Evolutionary conservation across 1,139 yeast species (phyloP), one percentile per base, ranked within the genome.

Genomic region (Diutina mesorugosa): DNA sequence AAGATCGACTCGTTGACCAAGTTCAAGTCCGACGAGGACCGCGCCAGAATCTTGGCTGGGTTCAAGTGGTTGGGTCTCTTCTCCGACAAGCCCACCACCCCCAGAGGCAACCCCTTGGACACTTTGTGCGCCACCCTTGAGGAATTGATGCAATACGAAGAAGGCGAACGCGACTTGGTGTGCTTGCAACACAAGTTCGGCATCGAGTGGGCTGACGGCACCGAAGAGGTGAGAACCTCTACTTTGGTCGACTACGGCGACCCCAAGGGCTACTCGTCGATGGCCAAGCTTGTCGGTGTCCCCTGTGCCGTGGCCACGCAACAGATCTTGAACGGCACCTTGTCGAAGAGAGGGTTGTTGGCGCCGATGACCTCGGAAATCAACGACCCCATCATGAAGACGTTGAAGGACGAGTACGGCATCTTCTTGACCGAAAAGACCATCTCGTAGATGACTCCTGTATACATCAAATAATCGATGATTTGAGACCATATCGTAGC

Each of bases 261-360:
- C 65, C 90, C 90, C 66, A 83, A 87, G 59, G 97, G 98, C 59
- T 93, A 91, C 83, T 87, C 97, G 53, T 91, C 98, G 55, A 93
- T 93, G 99, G 99, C 99, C 64, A 91, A 93, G 71, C 81, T 90
- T 64, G 99, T 93, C 59, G 99, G 99, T 77, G 95, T 90, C 63
- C 99, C 99, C 63, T 93, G 97, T 74, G 97, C 97, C 59, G 96
- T 93, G 70, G 99, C 98, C 50, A 80, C 87, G 61, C 84, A 84
- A 76, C 87, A 88, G 73, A 88, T 93, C 63, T 80, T 93, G 66
- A 81, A 87, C 64, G 97, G 97, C 61, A 83, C 86, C 61, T 86
- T 90, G 68, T 65, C 67, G 58, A 79, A 78, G 61, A 68, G 64
- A 57, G 99, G 99, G 65, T 80, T 93, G 68, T 80, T 86, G 65